These are phyloP conservation scores for Zizania latifolia DNA, from an alignment of 176 grass and related monocot genomes.

Conservation along the genomic window DNA sequence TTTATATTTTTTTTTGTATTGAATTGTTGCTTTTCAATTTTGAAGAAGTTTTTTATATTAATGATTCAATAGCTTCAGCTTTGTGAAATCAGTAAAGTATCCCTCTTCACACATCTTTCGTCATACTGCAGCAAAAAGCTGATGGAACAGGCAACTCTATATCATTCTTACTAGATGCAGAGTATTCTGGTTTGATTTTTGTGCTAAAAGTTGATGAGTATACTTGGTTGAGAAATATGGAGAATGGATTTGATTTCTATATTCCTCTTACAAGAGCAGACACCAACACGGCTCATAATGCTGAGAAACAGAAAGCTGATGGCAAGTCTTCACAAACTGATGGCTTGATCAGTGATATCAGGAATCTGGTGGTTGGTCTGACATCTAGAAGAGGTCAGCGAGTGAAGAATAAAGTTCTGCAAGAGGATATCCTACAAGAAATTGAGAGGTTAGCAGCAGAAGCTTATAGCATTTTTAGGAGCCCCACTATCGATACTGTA, in stretches of 20 bases:
- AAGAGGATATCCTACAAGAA: constrained; percentile 80
- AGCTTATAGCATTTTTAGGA: constrained; percentile 95
- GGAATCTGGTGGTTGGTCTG: constrained; percentile 74
- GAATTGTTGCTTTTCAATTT: constrained; percentile 11
- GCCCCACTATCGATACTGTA: constrained; percentile 37
- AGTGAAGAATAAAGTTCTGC: constrained; percentile 68
- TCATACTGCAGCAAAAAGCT: constrained; percentile 61
- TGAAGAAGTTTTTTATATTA: background rate
- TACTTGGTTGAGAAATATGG: constrained; percentile 82
- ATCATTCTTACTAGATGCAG: constrained; percentile 54
- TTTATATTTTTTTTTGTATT: no score
- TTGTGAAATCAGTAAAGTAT: constrained; percentile 1
- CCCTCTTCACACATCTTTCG: constrained; percentile 24
- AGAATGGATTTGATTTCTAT: constrained; percentile 67
- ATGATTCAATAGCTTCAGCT: constrained; percentile 4
- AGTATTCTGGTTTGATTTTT: constrained; percentile 65
- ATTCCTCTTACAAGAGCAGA: constrained; percentile 53
- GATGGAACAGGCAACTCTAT: constrained; percentile 56
- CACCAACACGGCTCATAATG: background rate
- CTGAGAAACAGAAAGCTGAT: constrained; percentile 39
- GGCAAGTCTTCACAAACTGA: constrained; percentile 42
- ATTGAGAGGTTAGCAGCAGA: constrained; percentile 90
- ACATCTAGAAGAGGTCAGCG: constrained; percentile 59
- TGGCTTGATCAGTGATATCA: constrained; percentile 81
- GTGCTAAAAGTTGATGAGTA: constrained; percentile 84